Percentiles rank a stretch among this genome's conserved stretches.
These are phyloP conservation scores for Fraxinus paxiana DNA, from an alignment of 305 asterid genomes.

Conservation along the genomic window DNA sequence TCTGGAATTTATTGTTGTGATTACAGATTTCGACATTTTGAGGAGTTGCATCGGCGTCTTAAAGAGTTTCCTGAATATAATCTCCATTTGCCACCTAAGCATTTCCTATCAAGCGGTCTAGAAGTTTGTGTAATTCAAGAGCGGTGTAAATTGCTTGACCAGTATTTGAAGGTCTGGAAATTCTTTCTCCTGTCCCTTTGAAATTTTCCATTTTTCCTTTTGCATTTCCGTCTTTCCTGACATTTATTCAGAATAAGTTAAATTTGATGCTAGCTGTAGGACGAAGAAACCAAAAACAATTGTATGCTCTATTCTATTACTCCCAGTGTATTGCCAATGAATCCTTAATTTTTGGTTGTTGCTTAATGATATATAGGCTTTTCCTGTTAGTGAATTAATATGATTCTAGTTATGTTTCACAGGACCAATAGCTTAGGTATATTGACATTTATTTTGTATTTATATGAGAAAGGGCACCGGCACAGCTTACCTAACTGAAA, in stretches of 20 bases:
- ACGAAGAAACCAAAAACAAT: not conserved
- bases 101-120: constrained; percentile 86
- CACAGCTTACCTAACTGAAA: not conserved
- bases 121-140: constrained; percentile 75
- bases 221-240: not conserved
- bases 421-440: not conserved
- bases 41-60: constrained; percentile 96
- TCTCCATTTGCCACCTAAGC: constrained; percentile 98
- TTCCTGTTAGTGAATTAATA: not conserved
- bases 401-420: not conserved
- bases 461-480: not conserved
- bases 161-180: constrained; percentile 70
- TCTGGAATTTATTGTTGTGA: constrained; percentile 10
- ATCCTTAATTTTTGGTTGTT: not conserved
- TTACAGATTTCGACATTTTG: constrained; percentile 88
- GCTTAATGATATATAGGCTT: not conserved
- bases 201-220: constrained; percentile 1
- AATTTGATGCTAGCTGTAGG: constrained; percentile 1
- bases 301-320: not conserved
- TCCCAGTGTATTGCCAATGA: not conserved
- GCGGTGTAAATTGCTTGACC: constrained; percentile 87
- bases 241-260: not conserved
- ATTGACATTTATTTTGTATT: not conserved
- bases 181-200: constrained; percentile 14
- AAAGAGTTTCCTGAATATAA: constrained; percentile 82